Base-by-base conservation (phyloP, 176 grass and related monocot species). In the Zea luxurians region DNA sequence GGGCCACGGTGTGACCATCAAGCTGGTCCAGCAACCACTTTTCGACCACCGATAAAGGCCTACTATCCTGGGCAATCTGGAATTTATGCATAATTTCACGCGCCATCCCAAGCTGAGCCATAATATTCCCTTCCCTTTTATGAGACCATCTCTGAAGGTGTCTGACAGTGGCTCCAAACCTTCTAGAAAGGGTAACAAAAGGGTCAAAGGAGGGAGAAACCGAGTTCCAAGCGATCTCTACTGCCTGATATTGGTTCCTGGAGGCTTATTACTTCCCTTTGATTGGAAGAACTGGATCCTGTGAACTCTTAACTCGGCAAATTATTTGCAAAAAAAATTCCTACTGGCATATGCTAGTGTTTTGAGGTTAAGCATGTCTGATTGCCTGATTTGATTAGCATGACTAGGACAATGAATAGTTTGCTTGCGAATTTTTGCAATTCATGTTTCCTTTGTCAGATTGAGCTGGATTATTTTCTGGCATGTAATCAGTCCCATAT, bases 381-480 rank as follows among this genome's bases (percentile, higher is more conserved):
- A 20, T 36, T 70, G 21, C 5, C 40, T 3, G 43, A 13, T 17
- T 41, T 64, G 17, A 43, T 48, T 21, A 4, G 42, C 50, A 15
- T 7, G 68, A 7, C 71, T 35, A 65, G 20, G 45, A 18, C 13
- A 34, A 18, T 0, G 9, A 67, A 40, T 40, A 80, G 48, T 15
- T 68, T 65, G 8, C n/a, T 1, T 35, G 49, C 12, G 74, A 13
- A 15, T 64, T 48, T 71, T 21, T 55, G 61, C 46, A 47, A 55
- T 40, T 42, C 20, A 76, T 12, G 64, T 66, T 53, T 77, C 9
- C 27, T 58, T 10, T 73, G 35, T 64, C 50, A 58, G 6, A 46
- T 67, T 68, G 34, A 76, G 37, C 55, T 62, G 54, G 55, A 64
- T 52, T 42, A 7, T 61, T 76, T 74, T 18, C 59, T 45, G 61